Conservation (phyloP, 1,284 basidiomycete species). For the Baeospora myosura region DNA sequence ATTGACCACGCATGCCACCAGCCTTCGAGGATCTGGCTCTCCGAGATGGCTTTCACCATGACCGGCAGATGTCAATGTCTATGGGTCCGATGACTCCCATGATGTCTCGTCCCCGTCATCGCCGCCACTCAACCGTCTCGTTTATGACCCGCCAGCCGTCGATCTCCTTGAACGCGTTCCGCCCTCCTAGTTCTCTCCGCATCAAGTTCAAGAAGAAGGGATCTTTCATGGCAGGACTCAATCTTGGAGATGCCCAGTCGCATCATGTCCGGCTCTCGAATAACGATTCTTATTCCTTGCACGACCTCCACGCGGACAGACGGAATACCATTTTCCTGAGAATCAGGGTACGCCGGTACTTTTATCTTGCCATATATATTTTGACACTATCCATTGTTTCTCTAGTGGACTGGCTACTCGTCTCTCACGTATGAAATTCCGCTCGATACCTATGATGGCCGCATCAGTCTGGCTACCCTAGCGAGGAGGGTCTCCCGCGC, state of each 20-base stretch:
- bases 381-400: conserved; percentile 1
- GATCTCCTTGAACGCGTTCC: conserved; percentile 36
- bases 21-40: conserved; percentile 42
- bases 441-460: conserved; percentile 58
- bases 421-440: conserved; percentile 72
- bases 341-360: conserved; percentile 42
- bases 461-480: conserved; percentile 57
- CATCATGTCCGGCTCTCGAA: conserved; percentile 53
- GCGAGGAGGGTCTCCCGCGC: conserved; percentile 63
- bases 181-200: conserved; percentile 37
- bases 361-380: neutral
- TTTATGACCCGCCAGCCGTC: conserved; percentile 25
- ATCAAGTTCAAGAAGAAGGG: conserved; percentile 73
- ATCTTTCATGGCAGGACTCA: conserved; percentile 55
- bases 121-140: conserved; percentile 53
- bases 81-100: conserved; percentile 26
- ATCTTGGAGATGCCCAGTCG: conserved; percentile 62
- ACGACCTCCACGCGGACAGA: conserved; percentile 57
- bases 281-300: conserved; percentile 49
- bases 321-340: conserved; percentile 54
- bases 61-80: conserved; percentile 24
- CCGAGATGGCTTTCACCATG: conserved; percentile 31
- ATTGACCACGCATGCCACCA: conserved; percentile 14
- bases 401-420: conserved; percentile 63
- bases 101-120: conserved; percentile 30